phyloP scores from a whole-genome alignment of 306 rosid genomes.

The Lathyrus tuberosus region DNA sequence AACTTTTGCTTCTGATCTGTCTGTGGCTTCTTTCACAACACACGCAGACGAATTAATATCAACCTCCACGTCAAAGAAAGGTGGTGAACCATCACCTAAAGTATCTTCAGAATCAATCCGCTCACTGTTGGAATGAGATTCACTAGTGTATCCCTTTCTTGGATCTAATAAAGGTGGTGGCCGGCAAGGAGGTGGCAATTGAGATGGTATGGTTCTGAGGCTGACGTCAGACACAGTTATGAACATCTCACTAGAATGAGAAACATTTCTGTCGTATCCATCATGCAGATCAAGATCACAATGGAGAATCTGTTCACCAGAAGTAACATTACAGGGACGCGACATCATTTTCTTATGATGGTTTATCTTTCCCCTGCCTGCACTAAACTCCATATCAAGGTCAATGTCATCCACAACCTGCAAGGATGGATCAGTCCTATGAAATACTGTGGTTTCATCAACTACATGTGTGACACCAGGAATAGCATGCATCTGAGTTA shows the following conservation, averaged over 20 bases:
- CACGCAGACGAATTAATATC: constrained; percentile 86
- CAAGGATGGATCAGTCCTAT: constrained; percentile 48
- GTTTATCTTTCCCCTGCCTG: constrained; percentile 53
- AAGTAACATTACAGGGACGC: constrained; percentile 40
- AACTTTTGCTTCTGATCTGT: constrained; percentile 60
- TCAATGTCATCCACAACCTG: constrained; percentile 60
- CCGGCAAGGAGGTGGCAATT: constrained; percentile 90
- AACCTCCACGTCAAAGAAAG: constrained; percentile 84
- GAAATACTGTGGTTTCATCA: constrained; percentile 52
- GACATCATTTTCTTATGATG: constrained; percentile 46
- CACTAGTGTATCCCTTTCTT: constrained; percentile 47
- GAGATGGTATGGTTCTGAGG: constrained; percentile 80
- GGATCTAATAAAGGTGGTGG: constrained; percentile 72
- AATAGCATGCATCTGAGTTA: constrained; percentile 47
- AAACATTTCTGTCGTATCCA: constrained; percentile 46
- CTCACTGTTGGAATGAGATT: constrained; percentile 45
- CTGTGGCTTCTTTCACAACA: constrained; percentile 67
- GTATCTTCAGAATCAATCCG: constrained; percentile 52
- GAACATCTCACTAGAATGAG: constrained; percentile 53
- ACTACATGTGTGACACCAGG: constrained; percentile 58
- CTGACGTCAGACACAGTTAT: constrained; percentile 71
- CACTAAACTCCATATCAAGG: constrained; percentile 53
- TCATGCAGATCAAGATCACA: constrained; percentile 47
- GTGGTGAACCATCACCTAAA: constrained; percentile 58
- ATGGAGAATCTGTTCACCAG: constrained; percentile 46